Conservation (phyloP, 1,139 yeast genomes). For the Wickerhamomyces sp. region DNA sequence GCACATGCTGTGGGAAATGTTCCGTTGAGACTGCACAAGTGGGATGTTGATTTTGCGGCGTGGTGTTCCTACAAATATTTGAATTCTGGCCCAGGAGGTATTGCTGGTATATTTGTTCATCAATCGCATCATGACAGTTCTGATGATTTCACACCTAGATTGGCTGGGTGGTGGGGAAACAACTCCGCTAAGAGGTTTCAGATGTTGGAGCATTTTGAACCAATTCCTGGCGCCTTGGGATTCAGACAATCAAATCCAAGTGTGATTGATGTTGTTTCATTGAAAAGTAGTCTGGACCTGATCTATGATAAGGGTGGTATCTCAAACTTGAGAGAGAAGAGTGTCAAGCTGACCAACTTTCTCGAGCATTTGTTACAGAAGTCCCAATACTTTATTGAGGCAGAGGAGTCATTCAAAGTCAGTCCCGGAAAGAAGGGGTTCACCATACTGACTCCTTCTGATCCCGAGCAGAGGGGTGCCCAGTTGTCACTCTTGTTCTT, state of each 20-base stretch:
- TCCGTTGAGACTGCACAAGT: constrained; percentile 67
- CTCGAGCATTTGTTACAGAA: constrained; percentile 42
- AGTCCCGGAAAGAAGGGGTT: constrained; percentile 38
- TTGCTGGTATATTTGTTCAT: constrained; percentile 78
- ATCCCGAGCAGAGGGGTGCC: constrained; percentile 61
- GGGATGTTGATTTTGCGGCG: constrained; percentile 90
- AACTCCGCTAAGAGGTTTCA: constrained; percentile 62
- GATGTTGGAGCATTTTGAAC: constrained; percentile 77
- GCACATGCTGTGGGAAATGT: constrained; percentile 96
- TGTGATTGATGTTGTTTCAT: constrained; percentile 73
- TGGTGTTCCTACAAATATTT: constrained; percentile 93
- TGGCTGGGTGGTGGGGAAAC: constrained; percentile 99
- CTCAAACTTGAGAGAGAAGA: constrained; percentile 46
- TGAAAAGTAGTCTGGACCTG: constrained; percentile 60
- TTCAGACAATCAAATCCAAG: constrained; percentile 92
- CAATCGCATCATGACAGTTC: constrained; percentile 41
- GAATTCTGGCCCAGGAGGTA: constrained; percentile 90
- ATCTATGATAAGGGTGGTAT: constrained; percentile 65
- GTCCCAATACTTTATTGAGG: constrained; percentile 40
- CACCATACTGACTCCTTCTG: constrained; percentile 67
- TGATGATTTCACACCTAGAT: constrained; percentile 48
- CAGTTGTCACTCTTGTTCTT: constrained; percentile 72
- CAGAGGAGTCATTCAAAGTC: constrained; percentile 21
- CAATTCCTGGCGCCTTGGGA: constrained; percentile 78
- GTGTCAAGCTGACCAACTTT: constrained; percentile 52